These are phyloP conservation scores for Tuber indicum DNA, from an alignment of 495 filamentous ascomycete species.

Conservation along the genomic window DNA sequence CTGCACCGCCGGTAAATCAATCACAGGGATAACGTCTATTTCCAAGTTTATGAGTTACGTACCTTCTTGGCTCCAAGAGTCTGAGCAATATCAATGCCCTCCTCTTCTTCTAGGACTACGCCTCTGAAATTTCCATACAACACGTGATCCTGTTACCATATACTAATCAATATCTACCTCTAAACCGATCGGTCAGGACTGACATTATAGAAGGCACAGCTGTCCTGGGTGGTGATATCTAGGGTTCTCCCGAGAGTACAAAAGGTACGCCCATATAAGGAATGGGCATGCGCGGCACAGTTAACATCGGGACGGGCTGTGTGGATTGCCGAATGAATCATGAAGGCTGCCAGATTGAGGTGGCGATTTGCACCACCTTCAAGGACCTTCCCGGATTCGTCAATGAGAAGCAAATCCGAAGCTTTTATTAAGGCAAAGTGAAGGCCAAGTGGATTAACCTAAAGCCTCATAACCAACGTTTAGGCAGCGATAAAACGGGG, in stretches of 20 bases:
- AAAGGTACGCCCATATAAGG: slow-evolving; percentile 64
- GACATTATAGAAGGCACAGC: slow-evolving; percentile 59
- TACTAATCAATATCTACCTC: slow-evolving; percentile 15
- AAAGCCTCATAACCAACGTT: background rate
- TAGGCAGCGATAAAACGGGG: background rate
- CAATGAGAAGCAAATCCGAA: slow-evolving; percentile 65
- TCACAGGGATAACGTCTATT: background rate
- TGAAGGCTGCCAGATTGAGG: slow-evolving; percentile 58
- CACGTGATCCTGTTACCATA: slow-evolving; percentile 20
- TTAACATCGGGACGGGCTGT: slow-evolving; percentile 62
- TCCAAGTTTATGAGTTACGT: background rate
- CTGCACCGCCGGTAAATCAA: slow-evolving; percentile 3
- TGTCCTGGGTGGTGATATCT: slow-evolving; percentile 68
- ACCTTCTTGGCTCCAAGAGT: slow-evolving; percentile 58
- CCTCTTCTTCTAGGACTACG: slow-evolving; percentile 63
- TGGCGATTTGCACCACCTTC: slow-evolving; percentile 57
- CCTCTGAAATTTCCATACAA: slow-evolving; percentile 56
- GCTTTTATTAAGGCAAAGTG: slow-evolving; percentile 63
- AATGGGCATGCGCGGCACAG: slow-evolving; percentile 68
- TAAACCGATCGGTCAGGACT: slow-evolving; percentile 35
- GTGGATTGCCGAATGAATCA: slow-evolving; percentile 65
- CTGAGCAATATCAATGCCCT: slow-evolving; percentile 62
- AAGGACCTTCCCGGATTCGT: slow-evolving; percentile 59
- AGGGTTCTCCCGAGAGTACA: slow-evolving; percentile 59
- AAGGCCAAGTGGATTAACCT: slow-evolving; percentile 66